Base-by-base conservation (phyloP, 495 filamentous ascomycete species). In the Penicillium pancosmium region DNA sequence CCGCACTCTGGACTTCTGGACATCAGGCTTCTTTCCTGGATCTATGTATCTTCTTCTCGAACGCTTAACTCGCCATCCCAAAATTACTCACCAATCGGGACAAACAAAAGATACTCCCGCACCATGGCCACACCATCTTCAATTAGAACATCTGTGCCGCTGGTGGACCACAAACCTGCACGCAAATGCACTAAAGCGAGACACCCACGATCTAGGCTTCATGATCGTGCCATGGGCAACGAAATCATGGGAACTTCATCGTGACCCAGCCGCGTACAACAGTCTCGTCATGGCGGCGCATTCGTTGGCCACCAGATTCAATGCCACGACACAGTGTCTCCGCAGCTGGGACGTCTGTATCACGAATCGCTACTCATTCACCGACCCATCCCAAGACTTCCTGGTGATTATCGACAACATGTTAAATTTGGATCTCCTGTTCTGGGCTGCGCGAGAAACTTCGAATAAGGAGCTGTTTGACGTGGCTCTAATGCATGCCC, bases 401-500 rank as follows among this genome's bases (percentile, higher is more conserved):
- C 61, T 70, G 2, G 70, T 81, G 18, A 81, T 81, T 57, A 77
- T 81, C 25, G 78, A 80, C 60, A 80, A 75, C 59, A 79, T 80
- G 78, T 63, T 75, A 50, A 78, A 81, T 54, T 59, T 80, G 9
- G 77, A 77, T 44, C 55, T 81, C n/a, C 57, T 81, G 4, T 81
- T 74, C 58, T 81, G 73, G 63, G 76, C 71, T 4, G 71, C 74
- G 0, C 46, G 62, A n/a, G 62, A 77, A 21, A 72, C 69, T 5
- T 47, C 53, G 8, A 71, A 74, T 53, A n/a, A 12, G 3, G 46
- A 19, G 2, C 63, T 78, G 15, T 59, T 59, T 25, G 62, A 69
- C 6, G 73, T 79, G 5, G 77, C 77, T 0, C 67, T 69, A 1
- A 27, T 68, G 16, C 78, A 80, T 57, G 76, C 78, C 2, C 61